Percentiles rank a stretch among this genome's conserved stretches.
These are phyloP conservation scores for Alternaria sp. DNA, from an alignment of 2,329 filamentous ascomycete species.

Conservation along the genomic window DNA sequence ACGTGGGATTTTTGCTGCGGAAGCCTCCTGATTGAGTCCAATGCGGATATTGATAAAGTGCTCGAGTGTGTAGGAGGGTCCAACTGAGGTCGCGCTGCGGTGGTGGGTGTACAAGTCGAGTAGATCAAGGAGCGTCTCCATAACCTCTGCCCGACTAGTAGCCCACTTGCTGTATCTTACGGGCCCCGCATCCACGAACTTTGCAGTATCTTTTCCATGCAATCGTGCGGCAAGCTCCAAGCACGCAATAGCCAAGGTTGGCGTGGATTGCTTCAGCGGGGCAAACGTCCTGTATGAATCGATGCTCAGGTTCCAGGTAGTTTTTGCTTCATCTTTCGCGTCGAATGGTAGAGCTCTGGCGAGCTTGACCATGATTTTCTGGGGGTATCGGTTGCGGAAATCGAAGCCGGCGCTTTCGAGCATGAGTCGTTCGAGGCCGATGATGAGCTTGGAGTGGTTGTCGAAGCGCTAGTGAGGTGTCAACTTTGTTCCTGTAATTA, in stretches of 20 bases:
- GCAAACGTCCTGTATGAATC: slow-evolving; percentile 95
- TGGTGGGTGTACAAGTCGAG: slow-evolving; percentile 93
- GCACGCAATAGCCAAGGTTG: slow-evolving; percentile 83
- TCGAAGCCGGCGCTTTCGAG: slow-evolving; percentile 94
- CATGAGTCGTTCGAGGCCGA: slow-evolving; percentile 89
- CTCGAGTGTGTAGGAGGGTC: slow-evolving; percentile 74
- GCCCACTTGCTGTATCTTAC: slow-evolving; percentile 58
- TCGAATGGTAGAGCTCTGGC: slow-evolving; percentile 66
- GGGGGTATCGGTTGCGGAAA: slow-evolving; percentile 87
- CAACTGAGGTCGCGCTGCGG: slow-evolving; percentile 75
- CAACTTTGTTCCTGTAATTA: neutral
- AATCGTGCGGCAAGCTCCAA: slow-evolving; percentile 81
- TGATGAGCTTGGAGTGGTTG: slow-evolving; percentile 77
- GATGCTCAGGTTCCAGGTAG: slow-evolving; percentile 82
- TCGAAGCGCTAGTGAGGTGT: slow-evolving; percentile 75
- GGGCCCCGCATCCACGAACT: slow-evolving; percentile 55
- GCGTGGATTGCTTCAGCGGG: slow-evolving; percentile 86
- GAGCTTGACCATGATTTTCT: slow-evolving; percentile 84
- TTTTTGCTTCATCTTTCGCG: slow-evolving; percentile 65
- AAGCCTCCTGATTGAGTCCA: slow-evolving; percentile 81
- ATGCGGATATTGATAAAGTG: slow-evolving; percentile 88
- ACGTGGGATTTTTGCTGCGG: slow-evolving; percentile 67
- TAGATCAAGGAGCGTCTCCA: slow-evolving; percentile 84
- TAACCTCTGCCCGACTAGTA: slow-evolving; percentile 57
- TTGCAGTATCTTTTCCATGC: slow-evolving; percentile 63